phyloP scores from a whole-genome alignment of 352 stramenopile genomes.

The Elongisporangium prolatum region DNA sequence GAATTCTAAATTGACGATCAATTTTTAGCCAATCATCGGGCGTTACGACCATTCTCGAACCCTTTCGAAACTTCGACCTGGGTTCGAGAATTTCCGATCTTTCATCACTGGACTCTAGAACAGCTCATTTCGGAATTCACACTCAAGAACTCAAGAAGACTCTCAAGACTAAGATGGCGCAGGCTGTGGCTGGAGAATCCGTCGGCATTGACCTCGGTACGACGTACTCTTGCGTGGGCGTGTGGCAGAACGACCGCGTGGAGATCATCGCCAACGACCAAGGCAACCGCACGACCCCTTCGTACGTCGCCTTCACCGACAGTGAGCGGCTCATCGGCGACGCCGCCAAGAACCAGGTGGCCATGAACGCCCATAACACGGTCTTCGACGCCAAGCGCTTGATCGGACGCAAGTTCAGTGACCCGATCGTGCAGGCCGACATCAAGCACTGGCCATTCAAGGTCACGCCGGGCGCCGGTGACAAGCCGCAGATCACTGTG shows the following conservation, averaged over 20 bases:
- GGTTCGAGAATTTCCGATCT: too few relatives aligned
- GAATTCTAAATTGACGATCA: too few relatives aligned
- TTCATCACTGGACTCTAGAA: too few relatives aligned
- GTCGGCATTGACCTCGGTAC: slow-evolving; percentile 90
- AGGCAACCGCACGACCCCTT: slow-evolving; percentile 93
- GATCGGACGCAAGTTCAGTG: slow-evolving; percentile 92
- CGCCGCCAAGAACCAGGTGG: slow-evolving; percentile 90
- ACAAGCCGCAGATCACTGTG: slow-evolving; percentile 70
- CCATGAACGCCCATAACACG: slow-evolving; percentile 93
- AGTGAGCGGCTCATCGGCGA: slow-evolving; percentile 92
- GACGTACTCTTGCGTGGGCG: slow-evolving; percentile 93
- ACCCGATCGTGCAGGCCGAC: slow-evolving; percentile 85
- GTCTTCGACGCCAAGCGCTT: slow-evolving; percentile 96
- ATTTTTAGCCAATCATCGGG: too few relatives aligned
- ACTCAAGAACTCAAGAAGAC: too few relatives aligned
- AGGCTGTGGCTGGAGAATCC: slow-evolving; percentile 63
- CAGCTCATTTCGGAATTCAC: too few relatives aligned
- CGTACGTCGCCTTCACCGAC: slow-evolving; percentile 94
- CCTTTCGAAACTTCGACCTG: too few relatives aligned
- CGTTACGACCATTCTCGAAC: too few relatives aligned
- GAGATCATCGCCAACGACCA: slow-evolving; percentile 96
- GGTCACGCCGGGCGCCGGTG: slow-evolving; percentile 44
- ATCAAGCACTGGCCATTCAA: slow-evolving; percentile 68
- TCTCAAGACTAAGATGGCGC: too few relatives aligned
- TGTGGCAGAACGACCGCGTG: slow-evolving; percentile 92